phyloP scores from a whole-genome alignment of 1,139 yeast genomes.

The Yamadazyma jaroonii region DNA sequence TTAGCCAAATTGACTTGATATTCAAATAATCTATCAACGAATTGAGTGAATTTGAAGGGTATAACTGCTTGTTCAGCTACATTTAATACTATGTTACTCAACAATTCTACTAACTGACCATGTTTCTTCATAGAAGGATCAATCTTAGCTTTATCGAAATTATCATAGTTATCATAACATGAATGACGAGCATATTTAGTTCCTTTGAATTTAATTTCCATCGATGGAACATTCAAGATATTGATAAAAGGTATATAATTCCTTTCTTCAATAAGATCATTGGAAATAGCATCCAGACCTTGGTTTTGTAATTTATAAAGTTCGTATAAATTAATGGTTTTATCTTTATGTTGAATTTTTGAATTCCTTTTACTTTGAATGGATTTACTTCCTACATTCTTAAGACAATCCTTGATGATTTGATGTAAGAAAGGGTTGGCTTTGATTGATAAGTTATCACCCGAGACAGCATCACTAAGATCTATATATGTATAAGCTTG shows the following conservation, averaged over 20 bases:
- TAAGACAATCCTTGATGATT: conserved; percentile 40
- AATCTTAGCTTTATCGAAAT: conserved; percentile 42
- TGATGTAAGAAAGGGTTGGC: conserved; percentile 66
- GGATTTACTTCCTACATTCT: conserved; percentile 24
- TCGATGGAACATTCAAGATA: conserved; percentile 65
- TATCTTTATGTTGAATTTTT: conserved; percentile 9
- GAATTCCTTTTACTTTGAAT: conserved; percentile 10
- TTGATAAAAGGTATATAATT: conserved; percentile 70
- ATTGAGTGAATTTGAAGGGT: conserved; percentile 60
- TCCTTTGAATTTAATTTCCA: conserved; percentile 54
- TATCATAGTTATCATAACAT: conserved; percentile 64
- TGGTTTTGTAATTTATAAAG: conserved; percentile 25
- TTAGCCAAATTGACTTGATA: conserved; percentile 47
- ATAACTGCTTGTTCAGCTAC: conserved; percentile 72
- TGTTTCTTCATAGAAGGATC: conserved; percentile 63
- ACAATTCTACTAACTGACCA: conserved; percentile 52
- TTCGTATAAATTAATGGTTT: conserved; percentile 22
- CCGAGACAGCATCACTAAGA: conserved; percentile 69
- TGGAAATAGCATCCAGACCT: conserved; percentile 28
- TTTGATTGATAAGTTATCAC: conserved; percentile 53
- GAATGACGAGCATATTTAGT: conserved; percentile 55
- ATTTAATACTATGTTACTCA: conserved; percentile 52
- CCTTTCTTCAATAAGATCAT: conserved; percentile 48
- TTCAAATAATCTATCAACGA: conserved; percentile 43
- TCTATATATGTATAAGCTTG: conserved; percentile 77